Percentiles rank a stretch among this genome's conserved stretches.
Conservation (phyloP, 2,329 filamentous ascomycete species). For the Aspergillus aculeatinus region DNA sequence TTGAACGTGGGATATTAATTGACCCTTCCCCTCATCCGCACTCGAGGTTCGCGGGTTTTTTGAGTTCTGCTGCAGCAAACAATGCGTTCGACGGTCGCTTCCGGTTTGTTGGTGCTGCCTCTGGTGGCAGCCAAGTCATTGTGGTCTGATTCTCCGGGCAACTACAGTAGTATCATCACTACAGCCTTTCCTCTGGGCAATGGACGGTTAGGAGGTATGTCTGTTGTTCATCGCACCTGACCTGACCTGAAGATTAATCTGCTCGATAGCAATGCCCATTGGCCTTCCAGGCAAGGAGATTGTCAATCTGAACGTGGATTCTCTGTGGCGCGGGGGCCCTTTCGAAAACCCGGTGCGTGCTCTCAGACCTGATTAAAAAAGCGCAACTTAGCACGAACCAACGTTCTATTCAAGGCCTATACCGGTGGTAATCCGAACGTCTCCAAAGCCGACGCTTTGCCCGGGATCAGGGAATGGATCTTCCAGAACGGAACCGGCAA, state of each 20-base stretch:
- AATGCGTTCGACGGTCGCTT: not conserved
- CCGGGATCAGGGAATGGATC: conserved; percentile 19
- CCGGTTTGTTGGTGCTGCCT: not conserved
- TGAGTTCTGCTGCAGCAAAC: not conserved
- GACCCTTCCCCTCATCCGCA: not conserved
- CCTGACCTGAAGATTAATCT: not conserved
- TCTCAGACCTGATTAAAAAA: no score
- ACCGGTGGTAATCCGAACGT: conserved; percentile 20
- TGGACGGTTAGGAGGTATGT: conserved; percentile 17
- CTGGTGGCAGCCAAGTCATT: conserved; percentile 10
- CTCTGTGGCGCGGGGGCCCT: conserved; percentile 28
- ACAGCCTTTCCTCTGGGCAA: conserved; percentile 19
- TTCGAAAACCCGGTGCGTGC: conserved; percentile 19
- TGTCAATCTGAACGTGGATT: conserved; percentile 27
- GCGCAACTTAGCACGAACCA: not conserved
- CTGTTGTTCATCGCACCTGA: not conserved
- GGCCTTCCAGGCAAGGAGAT: conserved; percentile 15
- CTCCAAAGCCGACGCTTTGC: conserved; percentile 18
- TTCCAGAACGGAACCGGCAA: conserved; percentile 24
- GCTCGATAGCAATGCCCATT: conserved; percentile 18
- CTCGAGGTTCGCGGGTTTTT: not conserved
- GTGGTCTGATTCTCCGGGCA: conserved; percentile 11
- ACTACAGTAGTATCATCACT: conserved; percentile 9
- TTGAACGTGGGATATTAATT: not conserved
- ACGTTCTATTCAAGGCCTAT: conserved; percentile 10